Percentiles rank a stretch among this genome's conserved stretches.
Conservation (phyloP, 2,329 filamentous ascomycete species). For the Penicillium sp. region DNA sequence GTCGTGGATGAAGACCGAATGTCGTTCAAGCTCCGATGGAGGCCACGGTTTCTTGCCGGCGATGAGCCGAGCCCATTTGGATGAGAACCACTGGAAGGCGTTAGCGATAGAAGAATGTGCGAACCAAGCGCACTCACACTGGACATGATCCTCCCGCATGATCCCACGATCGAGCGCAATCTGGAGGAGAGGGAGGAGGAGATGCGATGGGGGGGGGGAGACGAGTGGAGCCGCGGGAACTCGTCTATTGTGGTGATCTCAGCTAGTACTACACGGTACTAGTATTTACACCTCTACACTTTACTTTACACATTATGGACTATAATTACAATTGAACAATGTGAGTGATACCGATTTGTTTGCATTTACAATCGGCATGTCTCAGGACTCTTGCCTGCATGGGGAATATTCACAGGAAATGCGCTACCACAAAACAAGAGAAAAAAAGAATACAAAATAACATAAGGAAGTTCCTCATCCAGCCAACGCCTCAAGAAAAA, state of each 20-base stretch:
- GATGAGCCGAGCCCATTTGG: constrained; percentile 55
- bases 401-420: constrained; percentile 33
- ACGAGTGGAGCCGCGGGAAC: constrained; percentile 25
- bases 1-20: constrained; percentile 64
- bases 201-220: constrained; percentile 15
- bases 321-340: not conserved
- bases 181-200: constrained; percentile 19
- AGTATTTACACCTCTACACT: not conserved
- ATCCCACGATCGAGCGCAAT: constrained; percentile 22
- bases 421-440: constrained; percentile 25
- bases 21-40: constrained; percentile 63
- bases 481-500: not conserved
- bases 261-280: constrained; percentile 6
- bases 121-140: constrained; percentile 44
- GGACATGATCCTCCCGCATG: constrained; percentile 47
- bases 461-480: constrained; percentile 1
- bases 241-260: constrained; percentile 25
- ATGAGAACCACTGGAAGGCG: constrained; percentile 52
- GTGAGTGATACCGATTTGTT: too few relatives aligned
- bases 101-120: constrained; percentile 11
- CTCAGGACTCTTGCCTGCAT: constrained; percentile 6
- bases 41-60: constrained; percentile 60
- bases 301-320: too few relatives aligned
- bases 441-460: constrained; percentile 11
- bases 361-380: too few relatives aligned